These are phyloP conservation scores for Periconia digitata DNA, from an alignment of 2,329 filamentous ascomycete species.

Conservation along the genomic window DNA sequence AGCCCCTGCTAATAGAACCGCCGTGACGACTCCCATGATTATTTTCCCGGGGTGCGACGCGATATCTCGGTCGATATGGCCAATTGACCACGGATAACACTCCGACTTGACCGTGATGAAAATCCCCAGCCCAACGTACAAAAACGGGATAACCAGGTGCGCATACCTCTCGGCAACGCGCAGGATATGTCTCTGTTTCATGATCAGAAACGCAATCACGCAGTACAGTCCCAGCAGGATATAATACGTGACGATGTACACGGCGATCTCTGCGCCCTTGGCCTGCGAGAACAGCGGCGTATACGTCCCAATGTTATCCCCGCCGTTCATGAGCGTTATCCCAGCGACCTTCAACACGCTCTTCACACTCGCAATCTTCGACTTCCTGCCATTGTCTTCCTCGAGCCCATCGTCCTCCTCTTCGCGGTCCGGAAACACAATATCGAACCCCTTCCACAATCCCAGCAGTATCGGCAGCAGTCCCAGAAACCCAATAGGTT, in stretches of 20 bases:
- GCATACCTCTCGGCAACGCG: neutral
- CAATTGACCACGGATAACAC: neutral
- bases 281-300: neutral
- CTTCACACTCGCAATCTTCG: neutral
- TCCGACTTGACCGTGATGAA: neutral
- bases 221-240: neutral
- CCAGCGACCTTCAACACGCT: neutral
- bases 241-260: neutral
- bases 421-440: neutral
- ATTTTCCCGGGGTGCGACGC: neutral
- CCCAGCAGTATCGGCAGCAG: neutral
- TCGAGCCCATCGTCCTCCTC: neutral
- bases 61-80: neutral
- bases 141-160: neutral
- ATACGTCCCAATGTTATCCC: neutral
- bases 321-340: neutral
- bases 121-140: neutral
- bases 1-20: neutral
- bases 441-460: neutral
- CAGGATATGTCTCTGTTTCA: neutral
- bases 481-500: neutral
- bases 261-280: neutral
- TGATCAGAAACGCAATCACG: neutral
- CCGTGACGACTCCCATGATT: neutral
- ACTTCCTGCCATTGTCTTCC: neutral